Evolutionary conservation across 2,329 filamentous ascomycete species (phyloP), one percentile per base, ranked within the genome.

Genomic region (Cryoendolithus antarcticus): DNA sequence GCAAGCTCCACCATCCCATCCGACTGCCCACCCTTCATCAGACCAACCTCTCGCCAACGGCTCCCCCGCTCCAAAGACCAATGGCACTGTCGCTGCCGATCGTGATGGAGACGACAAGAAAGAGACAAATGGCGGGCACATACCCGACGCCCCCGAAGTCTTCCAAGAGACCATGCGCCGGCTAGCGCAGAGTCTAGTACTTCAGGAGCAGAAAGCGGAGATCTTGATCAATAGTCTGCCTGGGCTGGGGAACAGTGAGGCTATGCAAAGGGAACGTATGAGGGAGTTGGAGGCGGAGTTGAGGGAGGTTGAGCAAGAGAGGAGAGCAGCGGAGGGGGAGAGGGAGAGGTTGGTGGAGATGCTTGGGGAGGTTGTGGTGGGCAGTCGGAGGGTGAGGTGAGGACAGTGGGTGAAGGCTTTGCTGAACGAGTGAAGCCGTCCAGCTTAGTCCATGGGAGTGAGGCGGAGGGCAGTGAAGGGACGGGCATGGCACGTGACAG

Each of bases 161-260:
- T 84, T 85, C 60, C 69, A 72, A 40, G 71, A 73, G 3, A 75
- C 79, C 34, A 72, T 86, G 55, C 67, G 76, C 44, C 83, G 89
- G 58, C 67, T 91, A 38, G 81, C 82, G 30, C 73, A 75, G 45
- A 84, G 89, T 56, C 67, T 91, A 19, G 78, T 89, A 42, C 59
- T 82, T 42, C 86, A 88, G 54, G 80, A 86, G 52, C 82, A 88
- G 62, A 82, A 89, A 63, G 86, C 91, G 45, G 84, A 91, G 58
- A 69, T 75, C 33, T 64, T 91, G 35, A 82, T 89, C 42, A 80
- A 77, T 10, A 74, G 72, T 13, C 67, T 93, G 2, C 85, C 85
- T 0, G 85, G 85, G 0, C 65, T 91, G 13, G 80, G 85, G 33
- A 83, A 79, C 45, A 89, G 80, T 53, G 82, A 89, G 57, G 69